Base-by-base conservation (phyloP, 768 basidiomycete species). In the Auricularia auricula-judae region DNA sequence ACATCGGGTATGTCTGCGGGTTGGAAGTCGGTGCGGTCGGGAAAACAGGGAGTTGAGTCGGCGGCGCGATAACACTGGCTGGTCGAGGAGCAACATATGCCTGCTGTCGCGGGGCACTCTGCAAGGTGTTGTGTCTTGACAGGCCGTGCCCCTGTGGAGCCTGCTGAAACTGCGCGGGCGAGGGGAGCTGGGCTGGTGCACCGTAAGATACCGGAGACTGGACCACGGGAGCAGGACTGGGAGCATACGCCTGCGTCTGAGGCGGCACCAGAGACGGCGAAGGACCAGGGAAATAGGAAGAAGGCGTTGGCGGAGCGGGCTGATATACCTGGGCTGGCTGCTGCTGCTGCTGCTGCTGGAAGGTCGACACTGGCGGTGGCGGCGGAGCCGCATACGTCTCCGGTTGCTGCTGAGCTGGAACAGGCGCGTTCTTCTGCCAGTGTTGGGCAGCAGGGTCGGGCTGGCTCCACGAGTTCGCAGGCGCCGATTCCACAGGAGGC, bases 1-100 rank as follows among this genome's bases (percentile, higher is more conserved):
- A 84, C 71, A 79, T 67, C 34, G 81, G 73, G 56, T 59, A 84
- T 4, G 76, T 62, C 70, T 85, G 83, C 1, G 88, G 86, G 7
- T 77, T 72, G 12, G 76, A 75, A 3, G 85, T 87, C 4, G 88
- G 89, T 4, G 77, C 88, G 35, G 76, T 77, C 1, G 89, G 89
- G 74, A 90, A 89, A 62, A 81, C 79, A 0, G 87, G 83, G 4
- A 89, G 72, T 35, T 72, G 63, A 36, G 16, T 39, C 35, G 36
- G 58, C 33, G 60, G 54, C 14, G 47, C 44, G 36, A 43, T 16
- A 4, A 53, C 16, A 21, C 36, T 63, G 16, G 56, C 29, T 14
- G 56, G 47, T 18, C 47, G 47, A 1, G 39, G 39, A 18, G 47
- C 8, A 14, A 64, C 36, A 33, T 23, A 35, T 33, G 61, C 43